These are phyloP conservation scores for Pseudomonodictys pantanalensis DNA, from an alignment of 495 filamentous ascomycete species.

Conservation along the genomic window DNA sequence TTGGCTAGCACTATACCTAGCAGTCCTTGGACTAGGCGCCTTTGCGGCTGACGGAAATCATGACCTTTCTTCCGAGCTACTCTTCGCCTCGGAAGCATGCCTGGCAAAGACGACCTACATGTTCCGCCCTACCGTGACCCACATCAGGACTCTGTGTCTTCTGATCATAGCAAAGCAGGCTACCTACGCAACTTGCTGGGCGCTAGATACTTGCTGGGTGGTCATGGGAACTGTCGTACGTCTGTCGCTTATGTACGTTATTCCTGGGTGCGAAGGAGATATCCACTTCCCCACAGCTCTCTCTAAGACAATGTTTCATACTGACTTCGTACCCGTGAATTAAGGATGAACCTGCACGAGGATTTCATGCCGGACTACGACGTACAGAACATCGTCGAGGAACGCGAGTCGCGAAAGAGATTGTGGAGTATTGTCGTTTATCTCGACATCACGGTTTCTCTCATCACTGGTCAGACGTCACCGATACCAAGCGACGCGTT, in stretches of 20 bases:
- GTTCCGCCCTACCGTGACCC: conserved; percentile 3
- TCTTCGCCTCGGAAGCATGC: conserved; percentile 14
- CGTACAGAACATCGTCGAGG: neutral
- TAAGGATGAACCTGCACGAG: neutral
- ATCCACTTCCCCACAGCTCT: too few species aligned
- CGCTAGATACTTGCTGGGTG: conserved; percentile 11
- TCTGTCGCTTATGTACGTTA: conserved; percentile 2
- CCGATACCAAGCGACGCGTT: neutral
- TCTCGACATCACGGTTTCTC: conserved; percentile 6
- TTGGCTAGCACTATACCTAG: conserved; percentile 6
- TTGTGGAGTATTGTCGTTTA: conserved; percentile 11
- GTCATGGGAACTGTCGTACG: conserved; percentile 7
- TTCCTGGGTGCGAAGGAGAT: too few species aligned
- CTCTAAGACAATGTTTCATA: too few species aligned
- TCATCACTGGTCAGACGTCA: conserved; percentile 13
- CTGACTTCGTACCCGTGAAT: too few species aligned
- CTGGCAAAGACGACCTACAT: conserved; percentile 11
- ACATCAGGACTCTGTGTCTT: conserved; percentile 3
- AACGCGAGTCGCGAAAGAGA: neutral
- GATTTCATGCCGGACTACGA: neutral
- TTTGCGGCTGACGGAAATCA: neutral
- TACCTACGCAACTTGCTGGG: conserved; percentile 18
- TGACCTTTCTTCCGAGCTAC: neutral
- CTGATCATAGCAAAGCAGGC: conserved; percentile 12
- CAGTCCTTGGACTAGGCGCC: conserved; percentile 6